These are phyloP conservation scores for Coelastrella sp. DNA, from an alignment of 139 green algal genomes.

Conservation along the genomic window DNA sequence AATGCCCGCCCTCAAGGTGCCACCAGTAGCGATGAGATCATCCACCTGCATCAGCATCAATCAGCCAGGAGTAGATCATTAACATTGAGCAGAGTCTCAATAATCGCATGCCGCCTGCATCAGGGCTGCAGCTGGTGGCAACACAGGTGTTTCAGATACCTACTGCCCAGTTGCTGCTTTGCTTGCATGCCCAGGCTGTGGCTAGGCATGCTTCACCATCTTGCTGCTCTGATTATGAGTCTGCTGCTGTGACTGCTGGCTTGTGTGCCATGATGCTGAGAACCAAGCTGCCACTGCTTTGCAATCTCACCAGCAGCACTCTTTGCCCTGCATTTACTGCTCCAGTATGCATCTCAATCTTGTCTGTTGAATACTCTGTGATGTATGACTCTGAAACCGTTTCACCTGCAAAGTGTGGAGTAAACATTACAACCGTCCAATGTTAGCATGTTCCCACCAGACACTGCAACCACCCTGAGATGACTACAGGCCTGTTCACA, in stretches of 20 bases:
- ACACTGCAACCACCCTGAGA: too few relatives aligned
- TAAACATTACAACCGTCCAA: not conserved
- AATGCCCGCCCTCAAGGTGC: slow-evolving; percentile 90
- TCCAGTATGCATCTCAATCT: slow-evolving; percentile 97
- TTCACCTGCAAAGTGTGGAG: slow-evolving; percentile 70
- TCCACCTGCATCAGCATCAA: slow-evolving; percentile 76
- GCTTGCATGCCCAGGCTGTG: too few relatives aligned
- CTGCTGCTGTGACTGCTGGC: not conserved
- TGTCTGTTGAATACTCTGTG: slow-evolving; percentile 95
- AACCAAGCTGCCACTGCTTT: not conserved
- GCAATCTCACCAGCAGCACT: slow-evolving; percentile 82
- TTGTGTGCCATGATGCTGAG: not conserved
- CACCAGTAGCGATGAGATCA: slow-evolving; percentile 98
- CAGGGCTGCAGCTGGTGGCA: not conserved
- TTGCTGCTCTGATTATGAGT: not conserved
- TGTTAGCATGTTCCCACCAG: not conserved
- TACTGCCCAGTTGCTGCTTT: not conserved
- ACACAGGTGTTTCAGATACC: not conserved
- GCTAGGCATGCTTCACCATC: not conserved
- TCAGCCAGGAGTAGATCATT: not conserved
- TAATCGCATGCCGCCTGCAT: not conserved
- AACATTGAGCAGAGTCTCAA: not conserved
- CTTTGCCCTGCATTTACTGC: slow-evolving; percentile 85
- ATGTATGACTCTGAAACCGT: slow-evolving; percentile 87
- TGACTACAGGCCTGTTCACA: too few relatives aligned